These are phyloP conservation scores for Ogataea degrootiae DNA, from an alignment of 805 yeast genomes.

Conservation along the genomic window DNA sequence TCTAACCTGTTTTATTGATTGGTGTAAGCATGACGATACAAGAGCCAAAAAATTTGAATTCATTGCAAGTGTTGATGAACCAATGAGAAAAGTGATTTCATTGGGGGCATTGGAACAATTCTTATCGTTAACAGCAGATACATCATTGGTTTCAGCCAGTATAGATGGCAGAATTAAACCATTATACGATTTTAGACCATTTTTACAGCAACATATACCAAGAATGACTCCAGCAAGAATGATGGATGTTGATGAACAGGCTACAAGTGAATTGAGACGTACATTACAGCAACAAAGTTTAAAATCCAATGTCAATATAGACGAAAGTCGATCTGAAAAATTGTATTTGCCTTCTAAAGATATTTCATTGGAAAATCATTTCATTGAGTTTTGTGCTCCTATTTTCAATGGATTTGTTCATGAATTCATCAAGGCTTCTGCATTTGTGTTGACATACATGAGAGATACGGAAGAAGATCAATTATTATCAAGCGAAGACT, in stretches of 20 bases:
- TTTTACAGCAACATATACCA: conserved; percentile 66
- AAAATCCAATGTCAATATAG: conserved; percentile 24
- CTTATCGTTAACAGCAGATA: conserved; percentile 56
- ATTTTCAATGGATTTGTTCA: conserved; percentile 48
- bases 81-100: conserved; percentile 53
- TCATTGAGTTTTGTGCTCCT: conserved; percentile 33
- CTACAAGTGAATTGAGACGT: conserved; percentile 32
- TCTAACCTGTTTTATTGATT: conserved; percentile 53
- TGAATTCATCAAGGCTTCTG: conserved; percentile 56
- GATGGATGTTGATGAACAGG: conserved; percentile 43
- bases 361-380: conserved; percentile 25
- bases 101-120: conserved; percentile 70
- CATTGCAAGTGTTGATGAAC: conserved; percentile 40
- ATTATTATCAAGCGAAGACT: conserved; percentile 48
- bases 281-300: conserved; percentile 22
- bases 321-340: conserved; percentile 24
- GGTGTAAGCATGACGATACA: conserved; percentile 53
- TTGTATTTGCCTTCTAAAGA: conserved; percentile 21
- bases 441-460: conserved; percentile 59
- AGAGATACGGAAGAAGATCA: conserved; percentile 75
- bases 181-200: conserved; percentile 60
- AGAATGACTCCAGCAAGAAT: conserved; percentile 48
- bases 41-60: conserved; percentile 49
- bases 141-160: conserved; percentile 26
- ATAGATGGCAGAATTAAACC: conserved; percentile 15